phyloP scores from a whole-genome alignment of 2,329 filamentous ascomycete genomes.

The Penicillium sp. region DNA sequence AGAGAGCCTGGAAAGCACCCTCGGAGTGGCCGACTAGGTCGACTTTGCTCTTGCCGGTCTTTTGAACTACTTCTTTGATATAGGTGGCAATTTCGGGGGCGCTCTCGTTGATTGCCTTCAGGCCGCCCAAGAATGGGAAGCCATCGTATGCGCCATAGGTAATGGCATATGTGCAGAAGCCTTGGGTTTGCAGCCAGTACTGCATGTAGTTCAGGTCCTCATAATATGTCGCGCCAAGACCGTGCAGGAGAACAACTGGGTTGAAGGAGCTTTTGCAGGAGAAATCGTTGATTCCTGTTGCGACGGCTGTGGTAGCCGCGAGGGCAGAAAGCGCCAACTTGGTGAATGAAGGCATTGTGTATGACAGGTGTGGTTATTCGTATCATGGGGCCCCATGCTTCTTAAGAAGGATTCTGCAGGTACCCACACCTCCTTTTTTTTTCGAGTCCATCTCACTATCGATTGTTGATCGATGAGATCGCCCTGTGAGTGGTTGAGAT shows the following conservation, averaged over 20 bases:
- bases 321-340: conserved; percentile 14
- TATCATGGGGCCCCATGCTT: neutral
- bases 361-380: neutral
- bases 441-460: conserved; percentile 15
- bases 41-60: conserved; percentile 39
- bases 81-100: conserved; percentile 41
- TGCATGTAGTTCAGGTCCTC: conserved; percentile 39
- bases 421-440: conserved; percentile 2
- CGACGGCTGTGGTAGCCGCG: conserved; percentile 15
- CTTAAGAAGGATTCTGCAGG: neutral
- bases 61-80: conserved; percentile 35
- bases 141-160: conserved; percentile 42
- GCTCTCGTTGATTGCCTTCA: conserved; percentile 39
- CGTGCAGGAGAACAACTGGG: conserved; percentile 38
- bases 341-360: conserved; percentile 20
- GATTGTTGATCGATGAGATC: conserved; percentile 11
- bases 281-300: conserved; percentile 35
- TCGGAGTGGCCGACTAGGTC: conserved; percentile 47
- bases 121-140: conserved; percentile 40
- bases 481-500: conserved; percentile 10
- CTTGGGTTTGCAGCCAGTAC: conserved; percentile 35
- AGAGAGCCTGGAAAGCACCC: conserved; percentile 42
- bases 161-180: conserved; percentile 44
- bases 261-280: conserved; percentile 31
- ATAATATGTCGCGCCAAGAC: conserved; percentile 38